Percentiles rank a stretch among this genome's conserved stretches.
These are phyloP conservation scores for Didymella pinodella DNA, from an alignment of 2,329 filamentous ascomycete genomes.

Conservation along the genomic window DNA sequence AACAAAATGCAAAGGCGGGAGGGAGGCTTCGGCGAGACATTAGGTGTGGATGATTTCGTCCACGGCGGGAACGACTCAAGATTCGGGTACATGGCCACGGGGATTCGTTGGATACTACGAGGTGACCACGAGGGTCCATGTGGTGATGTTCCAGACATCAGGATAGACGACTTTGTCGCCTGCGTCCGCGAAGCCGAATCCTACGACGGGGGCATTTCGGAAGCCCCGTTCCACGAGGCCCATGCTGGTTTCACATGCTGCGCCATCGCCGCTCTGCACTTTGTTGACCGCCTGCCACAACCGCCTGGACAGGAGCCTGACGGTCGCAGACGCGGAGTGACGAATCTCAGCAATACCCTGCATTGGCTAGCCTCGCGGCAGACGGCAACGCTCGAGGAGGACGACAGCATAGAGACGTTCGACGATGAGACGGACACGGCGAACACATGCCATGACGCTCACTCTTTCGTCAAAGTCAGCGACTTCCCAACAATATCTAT, in stretches of 20 bases:
- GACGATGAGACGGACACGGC: conserved; percentile 51
- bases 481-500: conserved; percentile 39
- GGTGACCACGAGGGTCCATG: conserved; percentile 63
- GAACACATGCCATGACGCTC: conserved; percentile 52
- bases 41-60: conserved; percentile 67
- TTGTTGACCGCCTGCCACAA: conserved; percentile 70
- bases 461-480: conserved; percentile 49
- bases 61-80: conserved; percentile 84
- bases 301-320: conserved; percentile 34
- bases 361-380: conserved; percentile 59
- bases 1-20: conserved; percentile 77
- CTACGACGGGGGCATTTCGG: conserved; percentile 85
- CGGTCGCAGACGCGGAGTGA: conserved; percentile 44
- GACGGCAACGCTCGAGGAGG: conserved; percentile 54
- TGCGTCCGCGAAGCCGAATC: conserved; percentile 76
- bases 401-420: conserved; percentile 52
- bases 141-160: conserved; percentile 72
- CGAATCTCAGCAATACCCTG: conserved; percentile 51
- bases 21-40: conserved; percentile 89
- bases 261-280: conserved; percentile 76
- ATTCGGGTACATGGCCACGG: conserved; percentile 85
- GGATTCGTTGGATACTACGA: conserved; percentile 81
- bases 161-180: conserved; percentile 72
- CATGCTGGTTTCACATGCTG: conserved; percentile 94
- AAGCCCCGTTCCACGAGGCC: conserved; percentile 80